These are phyloP conservation scores for Cryomyces minteri DNA, from an alignment of 495 filamentous ascomycete genomes.

Conservation along the genomic window DNA sequence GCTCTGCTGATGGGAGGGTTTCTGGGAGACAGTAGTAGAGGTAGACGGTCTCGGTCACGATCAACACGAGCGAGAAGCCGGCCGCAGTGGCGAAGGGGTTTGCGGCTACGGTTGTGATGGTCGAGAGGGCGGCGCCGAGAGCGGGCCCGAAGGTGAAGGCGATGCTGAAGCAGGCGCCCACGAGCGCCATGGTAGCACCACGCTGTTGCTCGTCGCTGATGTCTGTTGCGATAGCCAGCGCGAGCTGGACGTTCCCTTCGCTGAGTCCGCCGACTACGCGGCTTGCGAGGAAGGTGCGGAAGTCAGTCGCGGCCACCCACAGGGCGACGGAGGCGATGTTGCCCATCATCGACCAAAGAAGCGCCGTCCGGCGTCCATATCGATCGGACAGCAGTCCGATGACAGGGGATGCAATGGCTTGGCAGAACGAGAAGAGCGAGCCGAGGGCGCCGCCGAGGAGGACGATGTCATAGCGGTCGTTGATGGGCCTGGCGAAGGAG, in stretches of 20 bases:
- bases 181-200: constrained; percentile 83
- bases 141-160: constrained; percentile 94
- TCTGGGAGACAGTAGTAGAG: constrained; percentile 80
- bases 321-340: constrained; percentile 85
- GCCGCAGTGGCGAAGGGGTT: constrained; percentile 92
- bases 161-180: constrained; percentile 91
- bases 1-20: constrained; percentile 41
- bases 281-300: constrained; percentile 85
- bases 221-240: constrained; percentile 92
- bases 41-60: constrained; percentile 72
- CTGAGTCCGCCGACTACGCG: constrained; percentile 84
- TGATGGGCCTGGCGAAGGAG: constrained; percentile 81
- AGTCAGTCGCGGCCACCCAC: constrained; percentile 85
- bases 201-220: constrained; percentile 68
- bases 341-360: constrained; percentile 86
- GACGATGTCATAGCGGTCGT: constrained; percentile 91
- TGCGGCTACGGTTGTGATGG: constrained; percentile 52
- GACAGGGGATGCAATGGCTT: constrained; percentile 80
- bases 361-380: constrained; percentile 72
- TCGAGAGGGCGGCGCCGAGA: constrained; percentile 67
- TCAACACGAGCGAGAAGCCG: constrained; percentile 60
- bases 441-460: constrained; percentile 88
- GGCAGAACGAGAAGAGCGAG: constrained; percentile 81
- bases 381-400: constrained; percentile 80
- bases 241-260: constrained; percentile 93